phyloP scores from a whole-genome alignment of 2,329 filamentous ascomycete species.

The Fusarium austroafricanum region DNA sequence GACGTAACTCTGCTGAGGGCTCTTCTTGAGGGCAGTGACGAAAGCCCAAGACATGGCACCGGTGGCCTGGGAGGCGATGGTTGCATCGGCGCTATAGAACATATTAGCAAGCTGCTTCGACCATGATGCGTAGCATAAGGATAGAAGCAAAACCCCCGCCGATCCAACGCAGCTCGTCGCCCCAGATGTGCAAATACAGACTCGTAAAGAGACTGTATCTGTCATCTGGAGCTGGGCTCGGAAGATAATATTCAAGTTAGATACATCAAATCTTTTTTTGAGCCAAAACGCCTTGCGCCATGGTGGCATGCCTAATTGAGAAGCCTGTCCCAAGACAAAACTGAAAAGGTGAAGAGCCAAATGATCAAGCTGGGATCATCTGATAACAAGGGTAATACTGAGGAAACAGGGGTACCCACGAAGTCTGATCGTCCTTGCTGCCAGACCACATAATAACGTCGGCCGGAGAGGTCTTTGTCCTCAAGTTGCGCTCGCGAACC shows the following conservation, averaged over 20 bases:
- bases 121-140: not conserved
- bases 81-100: conserved; percentile 81
- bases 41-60: conserved; percentile 99
- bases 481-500: conserved; percentile 81
- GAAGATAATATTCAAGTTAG: conserved; percentile 38
- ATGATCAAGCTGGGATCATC: conserved; percentile 29
- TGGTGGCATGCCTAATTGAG: conserved; percentile 17
- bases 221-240: conserved; percentile 56
- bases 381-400: conserved; percentile 30
- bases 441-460: conserved; percentile 99
- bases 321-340: conserved; percentile 22
- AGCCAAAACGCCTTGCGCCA: conserved; percentile 37
- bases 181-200: conserved; percentile 57
- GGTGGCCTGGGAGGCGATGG: conserved; percentile 88
- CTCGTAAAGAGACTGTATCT: conserved; percentile 47
- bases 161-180: conserved; percentile 60
- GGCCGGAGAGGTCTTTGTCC: conserved; percentile 92
- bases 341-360: conserved; percentile 11
- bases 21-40: conserved; percentile 91
- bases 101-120: conserved; percentile 28
- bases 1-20: conserved; percentile 98
- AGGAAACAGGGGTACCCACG: conserved; percentile 67
- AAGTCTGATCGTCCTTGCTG: conserved; percentile 96
- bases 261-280: conserved; percentile 25
- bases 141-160: not conserved